These are phyloP conservation scores for Diutina scorzettiae DNA, from an alignment of 1,139 yeast species.

Conservation along the genomic window DNA sequence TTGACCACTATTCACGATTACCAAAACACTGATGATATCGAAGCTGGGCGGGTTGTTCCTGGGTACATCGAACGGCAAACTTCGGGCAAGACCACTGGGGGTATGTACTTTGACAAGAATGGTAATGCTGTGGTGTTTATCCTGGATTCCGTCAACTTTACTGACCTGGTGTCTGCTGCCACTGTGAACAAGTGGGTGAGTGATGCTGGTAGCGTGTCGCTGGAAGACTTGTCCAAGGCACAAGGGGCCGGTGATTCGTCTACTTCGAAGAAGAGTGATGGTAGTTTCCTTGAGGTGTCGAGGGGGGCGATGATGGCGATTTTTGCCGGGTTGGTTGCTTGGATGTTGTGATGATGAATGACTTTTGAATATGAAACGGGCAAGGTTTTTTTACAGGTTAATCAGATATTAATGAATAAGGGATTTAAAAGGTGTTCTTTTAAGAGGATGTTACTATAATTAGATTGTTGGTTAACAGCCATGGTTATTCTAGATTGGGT, in stretches of 20 bases:
- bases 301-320: not conserved
- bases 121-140: constrained; percentile 18
- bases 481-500: too few relatives aligned
- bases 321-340: not conserved
- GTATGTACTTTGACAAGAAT: constrained; percentile 53
- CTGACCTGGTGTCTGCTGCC: not conserved
- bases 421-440: too few relatives aligned
- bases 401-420: too few relatives aligned
- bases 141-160: constrained; percentile 7
- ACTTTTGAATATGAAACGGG: too few relatives aligned
- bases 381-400: too few relatives aligned
- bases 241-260: not conserved
- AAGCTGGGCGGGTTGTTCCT: constrained; percentile 80
- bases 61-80: constrained; percentile 86
- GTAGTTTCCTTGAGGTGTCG: not conserved
- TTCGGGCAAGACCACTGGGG: constrained; percentile 70
- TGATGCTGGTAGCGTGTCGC: not conserved
- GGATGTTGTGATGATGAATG: not conserved
- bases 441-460: too few relatives aligned
- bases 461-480: too few relatives aligned
- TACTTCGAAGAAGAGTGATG: not conserved
- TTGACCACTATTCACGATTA: constrained; percentile 79
- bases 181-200: not conserved
- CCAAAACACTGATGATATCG: constrained; percentile 47
- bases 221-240: not conserved